phyloP scores from a whole-genome alignment of 2,329 filamentous ascomycete genomes.

The Diplodia scrobiculata region DNA sequence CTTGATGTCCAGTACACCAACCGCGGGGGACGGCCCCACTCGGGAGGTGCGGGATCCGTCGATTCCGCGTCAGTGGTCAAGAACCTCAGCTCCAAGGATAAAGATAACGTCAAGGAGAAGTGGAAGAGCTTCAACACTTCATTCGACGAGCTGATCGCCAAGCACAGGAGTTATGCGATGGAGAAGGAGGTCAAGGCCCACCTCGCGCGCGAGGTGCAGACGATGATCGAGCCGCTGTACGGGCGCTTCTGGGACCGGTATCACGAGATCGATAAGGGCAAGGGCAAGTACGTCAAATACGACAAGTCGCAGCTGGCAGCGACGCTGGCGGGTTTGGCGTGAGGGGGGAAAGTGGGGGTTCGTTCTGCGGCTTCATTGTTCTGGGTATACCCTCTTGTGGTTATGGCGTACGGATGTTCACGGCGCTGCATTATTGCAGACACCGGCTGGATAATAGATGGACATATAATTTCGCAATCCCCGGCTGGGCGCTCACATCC shows the following conservation, averaged over 20 bases:
- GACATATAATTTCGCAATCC: conserved; percentile 12
- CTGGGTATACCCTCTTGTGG: conserved; percentile 27
- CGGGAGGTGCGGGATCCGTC: conserved; percentile 54
- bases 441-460: conserved; percentile 3
- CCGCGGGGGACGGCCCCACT: conserved; percentile 66
- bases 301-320: conserved; percentile 80
- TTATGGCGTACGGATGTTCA: conserved; percentile 25
- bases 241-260: conserved; percentile 95
- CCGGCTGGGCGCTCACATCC: neutral
- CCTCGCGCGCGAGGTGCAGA: conserved; percentile 81
- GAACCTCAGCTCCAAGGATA: conserved; percentile 81
- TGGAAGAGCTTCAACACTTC: conserved; percentile 86
- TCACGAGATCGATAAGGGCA: conserved; percentile 95
- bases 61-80: conserved; percentile 86
- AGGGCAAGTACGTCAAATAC: conserved; percentile 97
- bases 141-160: conserved; percentile 84
- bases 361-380: conserved; percentile 30
- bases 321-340: conserved; percentile 54
- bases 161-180: conserved; percentile 83
- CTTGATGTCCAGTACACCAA: conserved; percentile 90
- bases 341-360: conserved; percentile 31
- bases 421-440: neutral
- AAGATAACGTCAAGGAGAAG: conserved; percentile 94
- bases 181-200: conserved; percentile 83
- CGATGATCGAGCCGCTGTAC: conserved; percentile 91